phyloP scores from a whole-genome alignment of 1,284 basidiomycete species.

The Trichosporon sp. region DNA sequence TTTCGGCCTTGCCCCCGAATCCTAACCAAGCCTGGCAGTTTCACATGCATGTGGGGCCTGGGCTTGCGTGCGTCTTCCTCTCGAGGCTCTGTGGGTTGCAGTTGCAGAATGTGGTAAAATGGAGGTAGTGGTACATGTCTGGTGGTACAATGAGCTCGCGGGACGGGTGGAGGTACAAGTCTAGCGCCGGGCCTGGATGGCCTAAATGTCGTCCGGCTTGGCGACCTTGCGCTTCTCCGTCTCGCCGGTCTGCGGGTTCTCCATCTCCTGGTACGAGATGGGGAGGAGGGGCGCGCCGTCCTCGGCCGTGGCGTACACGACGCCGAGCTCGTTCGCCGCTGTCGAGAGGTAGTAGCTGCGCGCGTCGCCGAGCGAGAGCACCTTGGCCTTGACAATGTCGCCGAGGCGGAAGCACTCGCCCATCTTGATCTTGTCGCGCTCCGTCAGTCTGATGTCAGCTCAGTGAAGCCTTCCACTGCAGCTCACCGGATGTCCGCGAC shows the following conservation, averaged over 20 bases:
- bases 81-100: no score
- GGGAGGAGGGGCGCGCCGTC: conserved; percentile 46
- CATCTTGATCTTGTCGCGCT: conserved; percentile 89
- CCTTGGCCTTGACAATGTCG: conserved; percentile 86
- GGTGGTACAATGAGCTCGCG: background rate
- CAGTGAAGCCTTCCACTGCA: background rate
- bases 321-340: conserved; percentile 84
- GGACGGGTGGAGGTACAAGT: background rate
- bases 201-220: conserved; percentile 44
- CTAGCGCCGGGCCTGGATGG: background rate
- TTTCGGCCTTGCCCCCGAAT: background rate
- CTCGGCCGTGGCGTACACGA: conserved; percentile 48
- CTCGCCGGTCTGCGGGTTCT: conserved; percentile 46
- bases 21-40: background rate
- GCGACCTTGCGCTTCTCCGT: conserved; percentile 49
- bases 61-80: background rate
- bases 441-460: conserved; percentile 58
- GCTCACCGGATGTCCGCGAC: conserved; percentile 74
- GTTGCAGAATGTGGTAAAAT: no score
- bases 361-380: conserved; percentile 88
- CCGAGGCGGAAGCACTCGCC: conserved; percentile 92
- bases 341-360: conserved; percentile 93
- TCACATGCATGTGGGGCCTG: background rate
- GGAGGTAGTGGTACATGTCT: conserved; percentile 1
- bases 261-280: conserved; percentile 51